These are phyloP conservation scores for Quambalaria eucalypti DNA, from an alignment of 1,284 basidiomycete genomes.

Conservation along the genomic window DNA sequence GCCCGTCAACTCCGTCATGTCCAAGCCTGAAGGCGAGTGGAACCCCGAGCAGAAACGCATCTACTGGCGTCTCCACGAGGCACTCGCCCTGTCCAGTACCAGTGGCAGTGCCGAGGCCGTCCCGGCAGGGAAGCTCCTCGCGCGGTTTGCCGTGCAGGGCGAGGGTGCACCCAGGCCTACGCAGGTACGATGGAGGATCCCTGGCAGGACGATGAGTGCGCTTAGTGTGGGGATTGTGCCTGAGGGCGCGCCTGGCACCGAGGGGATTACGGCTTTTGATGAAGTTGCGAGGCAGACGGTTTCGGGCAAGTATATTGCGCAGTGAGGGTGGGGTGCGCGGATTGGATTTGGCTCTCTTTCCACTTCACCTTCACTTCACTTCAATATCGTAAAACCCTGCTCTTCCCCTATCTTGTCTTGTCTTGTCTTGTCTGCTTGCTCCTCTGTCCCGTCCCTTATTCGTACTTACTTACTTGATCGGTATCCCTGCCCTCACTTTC, in stretches of 20 bases:
- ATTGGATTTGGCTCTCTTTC: no score
- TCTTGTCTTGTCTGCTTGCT: no score
- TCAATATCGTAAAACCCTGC: no score
- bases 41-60: constrained; percentile 45
- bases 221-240: constrained; percentile 46
- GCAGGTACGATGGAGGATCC: constrained; percentile 48
- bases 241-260: neutral
- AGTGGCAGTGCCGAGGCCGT: neutral
- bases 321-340: no score
- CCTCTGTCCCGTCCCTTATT: no score
- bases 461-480: no score
- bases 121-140: constrained; percentile 50
- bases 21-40: constrained; percentile 52
- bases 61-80: constrained; percentile 47
- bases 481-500: no score
- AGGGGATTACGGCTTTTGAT: neutral
- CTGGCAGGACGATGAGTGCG: constrained; percentile 47
- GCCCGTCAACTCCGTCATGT: constrained; percentile 51
- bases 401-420: no score
- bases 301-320: constrained; percentile 9
- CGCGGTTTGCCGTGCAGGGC: constrained; percentile 48
- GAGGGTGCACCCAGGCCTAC: constrained; percentile 45
- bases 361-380: no score
- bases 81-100: constrained; percentile 18
- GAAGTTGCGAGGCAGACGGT: neutral